Conservation (phyloP, 805 yeast genomes). For the Candida koratica region DNA sequence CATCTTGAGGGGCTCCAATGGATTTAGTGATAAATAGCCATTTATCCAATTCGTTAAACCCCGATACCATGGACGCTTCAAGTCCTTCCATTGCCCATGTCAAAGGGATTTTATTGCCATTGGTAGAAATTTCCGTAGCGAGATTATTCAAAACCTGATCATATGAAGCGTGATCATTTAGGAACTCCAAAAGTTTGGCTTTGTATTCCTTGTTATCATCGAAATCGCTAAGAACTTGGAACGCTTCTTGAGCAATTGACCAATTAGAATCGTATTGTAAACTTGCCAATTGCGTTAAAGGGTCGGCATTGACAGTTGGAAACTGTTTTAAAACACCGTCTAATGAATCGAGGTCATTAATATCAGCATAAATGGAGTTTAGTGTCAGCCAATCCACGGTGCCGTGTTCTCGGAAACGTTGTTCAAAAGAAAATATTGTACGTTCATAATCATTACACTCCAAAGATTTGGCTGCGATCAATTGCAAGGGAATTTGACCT, state of each 20-base stretch:
- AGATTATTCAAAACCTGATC: constrained; percentile 58
- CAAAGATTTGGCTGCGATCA: constrained; percentile 73
- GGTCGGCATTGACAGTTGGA: constrained; percentile 65
- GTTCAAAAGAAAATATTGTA: constrained; percentile 81
- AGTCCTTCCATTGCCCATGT: constrained; percentile 68
- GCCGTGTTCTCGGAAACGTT: constrained; percentile 48
- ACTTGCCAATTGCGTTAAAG: constrained; percentile 59
- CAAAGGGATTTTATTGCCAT: constrained; percentile 32
- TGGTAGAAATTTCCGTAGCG: constrained; percentile 26
- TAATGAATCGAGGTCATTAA: constrained; percentile 85
- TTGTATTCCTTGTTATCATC: constrained; percentile 38
- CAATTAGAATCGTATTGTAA: constrained; percentile 84
- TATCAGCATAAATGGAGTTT: constrained; percentile 78
- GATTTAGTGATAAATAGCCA: constrained; percentile 60
- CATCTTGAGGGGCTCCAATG: constrained; percentile 36
- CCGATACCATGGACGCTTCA: constrained; percentile 66
- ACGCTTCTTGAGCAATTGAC: constrained; percentile 83
- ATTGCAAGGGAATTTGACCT: constrained; percentile 54
- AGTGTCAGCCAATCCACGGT: constrained; percentile 34
- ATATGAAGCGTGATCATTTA: constrained; percentile 73
- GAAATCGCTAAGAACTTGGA: constrained; percentile 54
- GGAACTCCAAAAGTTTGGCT: constrained; percentile 61
- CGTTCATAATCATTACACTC: constrained; percentile 85
- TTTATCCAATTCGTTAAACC: constrained; percentile 41
- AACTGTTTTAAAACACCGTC: constrained; percentile 79